phyloP scores from a whole-genome alignment of 768 basidiomycete genomes.

The Russula sp. region DNA sequence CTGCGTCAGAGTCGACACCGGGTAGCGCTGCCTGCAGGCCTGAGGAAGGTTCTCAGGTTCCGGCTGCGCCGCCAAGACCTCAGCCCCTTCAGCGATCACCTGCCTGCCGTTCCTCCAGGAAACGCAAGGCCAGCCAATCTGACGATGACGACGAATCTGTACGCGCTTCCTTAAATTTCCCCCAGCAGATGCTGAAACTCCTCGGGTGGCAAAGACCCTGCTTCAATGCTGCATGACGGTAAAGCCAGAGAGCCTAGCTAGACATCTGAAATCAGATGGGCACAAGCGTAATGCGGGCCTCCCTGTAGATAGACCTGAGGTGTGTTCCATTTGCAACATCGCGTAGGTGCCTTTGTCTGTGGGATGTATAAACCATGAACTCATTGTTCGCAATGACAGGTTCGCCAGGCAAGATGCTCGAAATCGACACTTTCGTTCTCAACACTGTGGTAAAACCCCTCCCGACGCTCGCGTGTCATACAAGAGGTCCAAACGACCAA shows the following conservation, averaged over 20 bases:
- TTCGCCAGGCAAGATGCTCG: slow-evolving; percentile 21
- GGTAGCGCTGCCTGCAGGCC: background rate
- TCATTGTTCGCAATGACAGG: background rate
- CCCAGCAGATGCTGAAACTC: background rate
- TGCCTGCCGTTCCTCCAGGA: background rate
- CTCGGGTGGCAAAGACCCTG: background rate
- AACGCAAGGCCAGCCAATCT: slow-evolving; percentile 1
- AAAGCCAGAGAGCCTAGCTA: slow-evolving; percentile 18
- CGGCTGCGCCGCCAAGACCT: background rate
- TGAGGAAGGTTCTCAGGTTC: background rate
- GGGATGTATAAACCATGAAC: too few species aligned
- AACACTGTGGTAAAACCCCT: background rate
- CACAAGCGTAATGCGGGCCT: slow-evolving; percentile 20
- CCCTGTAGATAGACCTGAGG: slow-evolving; percentile 15
- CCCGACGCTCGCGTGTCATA: background rate
- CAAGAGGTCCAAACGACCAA: slow-evolving; percentile 3
- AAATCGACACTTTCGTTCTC: slow-evolving; percentile 20
- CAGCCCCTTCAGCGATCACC: background rate
- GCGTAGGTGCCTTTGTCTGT: slow-evolving; percentile 8
- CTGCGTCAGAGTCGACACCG: background rate
- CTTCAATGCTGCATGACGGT: slow-evolving; percentile 19
- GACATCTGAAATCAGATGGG: slow-evolving; percentile 17
- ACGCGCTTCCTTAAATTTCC: background rate
- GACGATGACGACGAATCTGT: slow-evolving; percentile 4
- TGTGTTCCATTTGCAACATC: slow-evolving; percentile 17